These are phyloP conservation scores for Brassica hybrid DNA, from an alignment of 441 rosid genomes.

Conservation along the genomic window DNA sequence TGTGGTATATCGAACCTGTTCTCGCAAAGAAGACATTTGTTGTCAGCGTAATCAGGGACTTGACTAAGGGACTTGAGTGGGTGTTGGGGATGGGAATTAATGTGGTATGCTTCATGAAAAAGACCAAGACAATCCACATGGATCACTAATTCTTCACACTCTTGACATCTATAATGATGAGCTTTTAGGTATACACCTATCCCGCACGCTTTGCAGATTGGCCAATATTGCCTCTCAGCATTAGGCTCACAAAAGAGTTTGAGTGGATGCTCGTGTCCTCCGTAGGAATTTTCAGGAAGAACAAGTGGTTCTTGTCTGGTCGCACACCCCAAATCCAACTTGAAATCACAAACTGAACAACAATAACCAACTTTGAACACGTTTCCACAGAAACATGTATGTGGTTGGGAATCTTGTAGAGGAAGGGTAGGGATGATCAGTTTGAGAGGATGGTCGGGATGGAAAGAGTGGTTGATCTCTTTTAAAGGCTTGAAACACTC, in stretches of 20 bases:
- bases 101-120: constrained; percentile 11
- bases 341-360: constrained; percentile 18
- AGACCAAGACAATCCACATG: neutral
- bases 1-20: neutral
- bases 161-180: neutral
- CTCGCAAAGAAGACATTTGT: neutral
- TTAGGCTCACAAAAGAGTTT: neutral
- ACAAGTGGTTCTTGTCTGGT: neutral
- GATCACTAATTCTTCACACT: neutral
- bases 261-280: neutral
- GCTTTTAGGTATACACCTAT: accelerated
- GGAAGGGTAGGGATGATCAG: neutral
- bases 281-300: neutral
- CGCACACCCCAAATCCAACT: neutral
- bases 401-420: neutral
- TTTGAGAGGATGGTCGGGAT: constrained; percentile 24
- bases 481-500: neutral
- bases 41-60: neutral
- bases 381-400: neutral
- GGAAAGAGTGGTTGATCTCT: constrained; percentile 24
- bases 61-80: neutral
- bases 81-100: neutral
- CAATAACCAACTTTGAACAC: neutral
- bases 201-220: neutral
- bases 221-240: too few relatives aligned